Evolutionary conservation across 768 basidiomycete species (phyloP), one percentile per base, ranked within the genome.

Genomic region (Roridomyces roridus): DNA sequence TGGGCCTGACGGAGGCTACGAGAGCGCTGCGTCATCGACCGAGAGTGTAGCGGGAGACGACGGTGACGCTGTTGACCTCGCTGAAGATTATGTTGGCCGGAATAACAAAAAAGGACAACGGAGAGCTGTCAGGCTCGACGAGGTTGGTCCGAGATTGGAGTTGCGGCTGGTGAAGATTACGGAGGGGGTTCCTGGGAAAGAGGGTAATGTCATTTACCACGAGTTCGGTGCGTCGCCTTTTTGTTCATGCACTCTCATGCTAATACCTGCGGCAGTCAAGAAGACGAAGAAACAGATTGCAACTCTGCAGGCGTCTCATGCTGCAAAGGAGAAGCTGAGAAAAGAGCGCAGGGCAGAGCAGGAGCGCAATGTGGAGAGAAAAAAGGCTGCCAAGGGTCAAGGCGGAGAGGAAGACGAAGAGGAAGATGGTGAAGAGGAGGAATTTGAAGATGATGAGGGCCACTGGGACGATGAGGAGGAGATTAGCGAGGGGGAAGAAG

Each of bases 131-230:
- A 82, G 88, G 63, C 77, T 99, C 48, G 91, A 96, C 50, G 97
- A 99, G 74, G 85, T 98, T 40, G 97, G 97, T 1, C 97, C 97
- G 36, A 80, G 97, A 68, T 89, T 99, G 87, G 97, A 99, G 73
- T 75, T 98, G 63, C 82, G 84, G 60, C 75, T 99, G 64, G 85
- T 98, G 64, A 99, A 99, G 79, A 94, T 99, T 55, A 85, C 88
- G 17, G 96, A 98, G 71, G 96, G 97, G 21, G 78, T 92, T 17
- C 95, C 96, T 5, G 97, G 96, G 14, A 96, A 88, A 65, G 94
- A 96, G 72, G 94, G 97, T 6, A 85, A 83, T 60, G 93, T 98
- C 2, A 88, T 99, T 36, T 97, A 91, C 77, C 97, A 99, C 70
- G 88, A 92, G 74, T 91, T 97, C 66, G 90, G 96, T 94, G 65